A percentile compares a stretch with the other conserved stretches of the same genome.
These are phyloP conservation scores for Populus tremula DNA, from an alignment of 345 rosid genomes.

Conservation along the genomic window DNA sequence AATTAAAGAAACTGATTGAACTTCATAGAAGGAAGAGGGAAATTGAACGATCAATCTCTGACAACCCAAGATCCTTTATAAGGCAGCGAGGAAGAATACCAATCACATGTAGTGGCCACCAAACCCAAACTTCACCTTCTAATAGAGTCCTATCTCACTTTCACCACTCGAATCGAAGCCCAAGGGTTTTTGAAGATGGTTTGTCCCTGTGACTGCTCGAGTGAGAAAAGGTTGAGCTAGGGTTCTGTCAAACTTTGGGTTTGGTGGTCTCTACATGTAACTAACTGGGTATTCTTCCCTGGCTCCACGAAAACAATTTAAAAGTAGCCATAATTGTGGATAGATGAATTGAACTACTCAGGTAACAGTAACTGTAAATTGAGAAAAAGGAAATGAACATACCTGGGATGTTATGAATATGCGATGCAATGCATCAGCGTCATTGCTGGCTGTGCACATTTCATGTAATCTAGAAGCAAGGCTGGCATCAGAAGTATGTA, in stretches of 20 bases:
- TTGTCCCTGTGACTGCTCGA: too few species aligned
- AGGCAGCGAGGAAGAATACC: not conserved
- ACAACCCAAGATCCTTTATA: not conserved
- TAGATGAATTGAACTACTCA: not conserved
- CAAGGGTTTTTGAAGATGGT: too few species aligned
- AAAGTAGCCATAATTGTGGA: not conserved
- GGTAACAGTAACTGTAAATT: not conserved
- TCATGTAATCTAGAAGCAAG: constrained; percentile 51
- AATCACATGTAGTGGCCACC: not conserved
- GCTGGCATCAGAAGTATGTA: constrained; percentile 51
- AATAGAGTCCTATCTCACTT: not conserved
- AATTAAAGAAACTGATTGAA: not conserved
- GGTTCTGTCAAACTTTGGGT: not conserved
- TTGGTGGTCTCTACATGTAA: not conserved
- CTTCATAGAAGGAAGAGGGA: not conserved
- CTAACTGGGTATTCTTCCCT: not conserved
- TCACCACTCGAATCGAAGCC: not conserved
- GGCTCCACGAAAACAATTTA: not conserved
- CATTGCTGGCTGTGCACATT: constrained; percentile 56
- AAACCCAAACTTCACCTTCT: not conserved
- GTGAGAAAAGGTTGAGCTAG: too few species aligned
- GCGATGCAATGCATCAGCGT: constrained; percentile 67
- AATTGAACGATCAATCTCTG: not conserved
- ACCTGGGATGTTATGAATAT: constrained; percentile 92
- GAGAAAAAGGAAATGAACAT: not conserved